phyloP scores from a whole-genome alignment of 805 yeast genomes.

The Cyberlindnera subsufficiens region DNA sequence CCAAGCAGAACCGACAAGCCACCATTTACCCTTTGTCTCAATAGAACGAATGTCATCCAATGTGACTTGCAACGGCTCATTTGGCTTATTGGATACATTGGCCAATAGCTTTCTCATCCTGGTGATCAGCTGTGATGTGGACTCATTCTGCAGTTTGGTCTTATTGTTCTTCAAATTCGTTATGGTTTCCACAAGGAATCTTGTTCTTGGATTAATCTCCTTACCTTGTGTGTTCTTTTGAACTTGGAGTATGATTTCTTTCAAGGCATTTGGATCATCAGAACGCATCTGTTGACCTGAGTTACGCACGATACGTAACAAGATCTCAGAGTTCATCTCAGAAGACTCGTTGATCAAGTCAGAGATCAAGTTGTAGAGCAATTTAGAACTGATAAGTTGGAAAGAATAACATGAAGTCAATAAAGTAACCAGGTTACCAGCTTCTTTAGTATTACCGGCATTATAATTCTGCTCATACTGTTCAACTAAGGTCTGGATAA shows the following conservation, averaged over 20 bases:
- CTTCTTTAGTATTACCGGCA: slow-evolving; percentile 40
- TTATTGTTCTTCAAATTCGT: slow-evolving; percentile 84
- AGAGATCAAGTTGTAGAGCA: slow-evolving; percentile 72
- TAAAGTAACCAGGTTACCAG: slow-evolving; percentile 65
- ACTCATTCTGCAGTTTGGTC: slow-evolving; percentile 47
- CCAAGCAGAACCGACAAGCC: slow-evolving; percentile 99
- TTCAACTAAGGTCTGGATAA: slow-evolving; percentile 77
- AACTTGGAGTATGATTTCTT: slow-evolving; percentile 62
- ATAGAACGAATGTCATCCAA: slow-evolving; percentile 75
- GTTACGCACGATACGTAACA: slow-evolving; percentile 64
- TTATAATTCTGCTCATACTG: slow-evolving; percentile 43
- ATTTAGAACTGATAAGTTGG: slow-evolving; percentile 65
- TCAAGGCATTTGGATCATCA: slow-evolving; percentile 84
- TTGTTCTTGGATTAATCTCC: slow-evolving; percentile 54
- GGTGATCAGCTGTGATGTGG: slow-evolving; percentile 44
- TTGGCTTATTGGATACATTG: slow-evolving; percentile 37
- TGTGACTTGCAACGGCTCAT: slow-evolving; percentile 80
- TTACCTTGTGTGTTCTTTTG: slow-evolving; percentile 36
- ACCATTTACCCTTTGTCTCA: slow-evolving; percentile 91
- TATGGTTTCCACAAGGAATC: slow-evolving; percentile 79
- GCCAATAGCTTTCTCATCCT: slow-evolving; percentile 64
- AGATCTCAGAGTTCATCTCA: slow-evolving; percentile 71
- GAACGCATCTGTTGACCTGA: slow-evolving; percentile 82
- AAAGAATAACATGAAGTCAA: slow-evolving; percentile 73
- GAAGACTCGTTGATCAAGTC: slow-evolving; percentile 46